A percentile compares a stretch with the other conserved stretches of the same genome.
Evolutionary conservation across 352 stramenopile genomes (phyloP).

Genomic region (Pythium pectinolyticum): DNA sequence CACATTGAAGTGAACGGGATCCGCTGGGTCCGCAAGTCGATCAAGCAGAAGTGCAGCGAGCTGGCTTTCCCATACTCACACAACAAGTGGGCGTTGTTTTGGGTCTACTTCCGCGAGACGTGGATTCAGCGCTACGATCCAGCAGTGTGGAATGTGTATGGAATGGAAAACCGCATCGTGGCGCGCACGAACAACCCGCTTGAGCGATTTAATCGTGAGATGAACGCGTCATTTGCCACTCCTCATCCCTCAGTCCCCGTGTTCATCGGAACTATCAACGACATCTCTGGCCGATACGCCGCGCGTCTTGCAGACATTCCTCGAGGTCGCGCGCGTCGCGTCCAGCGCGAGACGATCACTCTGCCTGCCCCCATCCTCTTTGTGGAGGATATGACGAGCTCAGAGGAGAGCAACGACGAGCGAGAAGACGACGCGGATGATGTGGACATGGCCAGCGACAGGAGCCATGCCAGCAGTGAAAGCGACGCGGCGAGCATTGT

Average conservation of each 20-base stretch:
- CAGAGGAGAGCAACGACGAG: no score
- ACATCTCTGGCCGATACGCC: not conserved
- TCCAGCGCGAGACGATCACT: not conserved
- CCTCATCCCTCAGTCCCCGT: constrained; percentile 1
- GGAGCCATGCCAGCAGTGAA: no score
- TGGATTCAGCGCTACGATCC: constrained; percentile 6
- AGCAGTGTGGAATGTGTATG: constrained; percentile 7
- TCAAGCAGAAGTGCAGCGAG: not conserved
- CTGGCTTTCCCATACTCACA: not conserved
- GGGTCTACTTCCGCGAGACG: constrained; percentile 8
- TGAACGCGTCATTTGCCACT: constrained; percentile 5
- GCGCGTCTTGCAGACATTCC: not conserved
- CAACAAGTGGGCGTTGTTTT: not conserved
- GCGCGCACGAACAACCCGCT: constrained; percentile 16
- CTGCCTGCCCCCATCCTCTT: not conserved
- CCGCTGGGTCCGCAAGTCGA: not conserved
- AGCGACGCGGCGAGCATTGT: no score
- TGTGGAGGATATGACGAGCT: no score
- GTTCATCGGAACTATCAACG: constrained; percentile 4
- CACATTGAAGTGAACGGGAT: constrained; percentile 2
- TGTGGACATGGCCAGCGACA: no score
- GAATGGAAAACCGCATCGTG: not conserved
- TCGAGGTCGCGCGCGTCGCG: not conserved
- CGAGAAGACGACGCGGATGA: no score
- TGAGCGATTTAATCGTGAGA: constrained; percentile 12